Conservation (phyloP, 495 filamentous ascomycete genomes). For the Neurospora sublineolata region DNA sequence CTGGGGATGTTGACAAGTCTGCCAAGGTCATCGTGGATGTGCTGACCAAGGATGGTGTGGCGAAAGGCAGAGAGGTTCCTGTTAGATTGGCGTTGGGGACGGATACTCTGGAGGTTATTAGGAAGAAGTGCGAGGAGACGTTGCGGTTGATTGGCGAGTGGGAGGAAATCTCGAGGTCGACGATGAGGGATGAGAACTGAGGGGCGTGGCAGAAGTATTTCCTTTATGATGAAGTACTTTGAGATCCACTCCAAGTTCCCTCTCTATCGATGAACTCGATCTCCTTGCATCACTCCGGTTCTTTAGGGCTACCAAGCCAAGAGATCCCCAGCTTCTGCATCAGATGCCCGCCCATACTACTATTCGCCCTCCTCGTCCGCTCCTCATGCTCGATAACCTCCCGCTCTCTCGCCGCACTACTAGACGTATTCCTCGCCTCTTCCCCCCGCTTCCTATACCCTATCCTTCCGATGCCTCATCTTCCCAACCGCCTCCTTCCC, state of each 20-base stretch:
- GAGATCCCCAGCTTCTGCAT: slow-evolving; percentile 25
- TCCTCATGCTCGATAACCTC: slow-evolving; percentile 27
- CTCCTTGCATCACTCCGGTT: not conserved
- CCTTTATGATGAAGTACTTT: not conserved
- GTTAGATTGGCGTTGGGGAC: slow-evolving; percentile 23
- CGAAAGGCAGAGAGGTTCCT: slow-evolving; percentile 21
- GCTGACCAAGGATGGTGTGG: slow-evolving; percentile 28
- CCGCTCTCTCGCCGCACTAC: slow-evolving; percentile 39
- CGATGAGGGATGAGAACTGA: not conserved
- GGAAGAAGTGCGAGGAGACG: slow-evolving; percentile 21
- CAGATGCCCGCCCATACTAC: slow-evolving; percentile 18
- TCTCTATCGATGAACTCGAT: not conserved
- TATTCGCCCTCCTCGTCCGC: slow-evolving; percentile 26
- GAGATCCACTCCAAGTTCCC: not conserved
- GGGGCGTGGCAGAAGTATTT: not conserved
- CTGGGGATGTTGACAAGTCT: slow-evolving; percentile 34
- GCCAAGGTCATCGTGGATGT: slow-evolving; percentile 35
- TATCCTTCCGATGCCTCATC: slow-evolving; percentile 20
- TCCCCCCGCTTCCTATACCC: slow-evolving; percentile 26
- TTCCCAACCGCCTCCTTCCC: slow-evolving; percentile 36
- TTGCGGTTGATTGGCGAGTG: slow-evolving; percentile 24
- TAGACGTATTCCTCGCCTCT: slow-evolving; percentile 33
- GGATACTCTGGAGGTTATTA: slow-evolving; percentile 20
- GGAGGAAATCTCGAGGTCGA: slow-evolving; percentile 18
- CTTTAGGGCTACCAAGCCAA: not conserved